These are phyloP conservation scores for Colletotrichum viniferum DNA, from an alignment of 2,329 filamentous ascomycete genomes.

Conservation along the genomic window DNA sequence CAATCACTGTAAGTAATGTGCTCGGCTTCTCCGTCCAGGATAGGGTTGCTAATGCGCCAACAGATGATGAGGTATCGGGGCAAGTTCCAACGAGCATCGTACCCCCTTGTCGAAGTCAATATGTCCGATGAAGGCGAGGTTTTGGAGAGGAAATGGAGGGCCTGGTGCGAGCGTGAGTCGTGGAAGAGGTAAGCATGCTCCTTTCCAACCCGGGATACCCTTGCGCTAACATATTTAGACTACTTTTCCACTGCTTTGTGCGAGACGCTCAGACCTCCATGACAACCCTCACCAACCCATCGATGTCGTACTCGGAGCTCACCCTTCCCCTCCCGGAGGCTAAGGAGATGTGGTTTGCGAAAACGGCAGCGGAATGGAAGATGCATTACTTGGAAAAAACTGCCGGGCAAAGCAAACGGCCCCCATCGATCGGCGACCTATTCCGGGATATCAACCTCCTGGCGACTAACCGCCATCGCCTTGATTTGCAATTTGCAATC, in stretches of 20 bases:
- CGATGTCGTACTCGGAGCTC: slow-evolving; percentile 73
- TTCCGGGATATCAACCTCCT: slow-evolving; percentile 61
- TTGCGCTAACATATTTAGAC: slow-evolving; percentile 35
- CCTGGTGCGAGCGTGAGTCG: slow-evolving; percentile 68
- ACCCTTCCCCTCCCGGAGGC: slow-evolving; percentile 68
- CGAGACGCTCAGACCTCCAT: slow-evolving; percentile 72
- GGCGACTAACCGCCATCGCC: slow-evolving; percentile 47
- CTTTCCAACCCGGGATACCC: background rate
- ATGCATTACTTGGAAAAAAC: slow-evolving; percentile 53
- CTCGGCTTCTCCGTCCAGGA: background rate
- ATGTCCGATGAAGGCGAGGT: slow-evolving; percentile 58
- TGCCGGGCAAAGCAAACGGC: slow-evolving; percentile 40
- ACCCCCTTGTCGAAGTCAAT: slow-evolving; percentile 54
- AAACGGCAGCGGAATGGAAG: slow-evolving; percentile 69
- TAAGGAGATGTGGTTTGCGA: slow-evolving; percentile 68
- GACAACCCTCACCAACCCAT: slow-evolving; percentile 65
- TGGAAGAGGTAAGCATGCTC: slow-evolving; percentile 59
- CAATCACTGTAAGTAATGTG: slow-evolving; percentile 43
- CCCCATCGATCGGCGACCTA: slow-evolving; percentile 59
- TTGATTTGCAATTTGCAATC: slow-evolving; percentile 62
- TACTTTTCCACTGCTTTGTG: slow-evolving; percentile 69
- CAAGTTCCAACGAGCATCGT: slow-evolving; percentile 61
- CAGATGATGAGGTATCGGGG: slow-evolving; percentile 62
- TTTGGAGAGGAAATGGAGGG: slow-evolving; percentile 68
- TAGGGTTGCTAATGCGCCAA: background rate